Conservation (phyloP, 768 basidiomycete species). For the Myochromella boudieri region DNA sequence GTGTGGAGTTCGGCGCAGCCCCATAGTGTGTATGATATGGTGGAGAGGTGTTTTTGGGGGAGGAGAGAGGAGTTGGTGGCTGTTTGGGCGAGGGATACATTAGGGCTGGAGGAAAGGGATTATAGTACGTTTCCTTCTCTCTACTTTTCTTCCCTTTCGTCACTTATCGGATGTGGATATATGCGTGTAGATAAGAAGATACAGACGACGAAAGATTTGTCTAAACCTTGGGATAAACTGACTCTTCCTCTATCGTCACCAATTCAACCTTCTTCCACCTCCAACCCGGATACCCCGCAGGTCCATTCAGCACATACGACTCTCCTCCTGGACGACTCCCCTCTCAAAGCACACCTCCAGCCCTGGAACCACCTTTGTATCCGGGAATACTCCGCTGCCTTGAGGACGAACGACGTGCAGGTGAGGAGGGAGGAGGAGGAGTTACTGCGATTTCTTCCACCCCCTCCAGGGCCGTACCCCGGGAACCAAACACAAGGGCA, state of each 20-base stretch:
- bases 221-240: conserved; percentile 58
- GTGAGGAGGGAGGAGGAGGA: not conserved
- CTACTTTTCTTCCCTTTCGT: not conserved
- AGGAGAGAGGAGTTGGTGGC: conserved; percentile 46
- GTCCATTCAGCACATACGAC: conserved; percentile 45
- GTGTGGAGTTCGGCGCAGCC: conserved; percentile 89
- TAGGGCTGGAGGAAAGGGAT: conserved; percentile 59
- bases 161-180: no score
- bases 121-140: conserved; percentile 56
- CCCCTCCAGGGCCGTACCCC: no score
- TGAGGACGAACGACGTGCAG: conserved; percentile 15
- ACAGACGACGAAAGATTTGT: conserved; percentile 74
- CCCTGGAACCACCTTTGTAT: conserved; percentile 84
- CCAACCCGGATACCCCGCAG: conserved; percentile 3
- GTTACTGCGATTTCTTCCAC: no score
- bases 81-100: conserved; percentile 78
- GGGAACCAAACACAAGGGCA: no score
- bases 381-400: conserved; percentile 53
- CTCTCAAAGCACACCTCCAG: conserved; percentile 58
- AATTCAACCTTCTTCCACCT: not conserved
- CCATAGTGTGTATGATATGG: conserved; percentile 77
- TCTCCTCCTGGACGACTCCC: conserved; percentile 56
- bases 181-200: conserved; percentile 43
- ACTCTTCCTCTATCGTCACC: conserved; percentile 11
- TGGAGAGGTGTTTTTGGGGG: conserved; percentile 54